Evolutionary conservation across 116 monocot genomes (phyloP), one percentile per base, ranked within the genome.

Genomic region (Trichopus zeylanicus): DNA sequence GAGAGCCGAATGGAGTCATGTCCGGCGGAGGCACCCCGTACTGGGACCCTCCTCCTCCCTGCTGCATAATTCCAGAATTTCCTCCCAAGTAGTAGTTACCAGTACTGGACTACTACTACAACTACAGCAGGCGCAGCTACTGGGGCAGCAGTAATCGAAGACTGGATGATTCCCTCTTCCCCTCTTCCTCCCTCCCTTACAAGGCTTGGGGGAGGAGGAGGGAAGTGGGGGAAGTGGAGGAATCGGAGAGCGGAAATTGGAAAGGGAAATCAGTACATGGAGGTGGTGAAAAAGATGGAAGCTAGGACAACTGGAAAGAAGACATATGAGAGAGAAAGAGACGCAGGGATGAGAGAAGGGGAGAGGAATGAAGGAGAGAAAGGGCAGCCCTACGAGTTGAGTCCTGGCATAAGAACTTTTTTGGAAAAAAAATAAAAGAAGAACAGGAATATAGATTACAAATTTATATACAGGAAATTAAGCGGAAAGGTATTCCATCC

Each of bases 21-120:
- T 78, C 78, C 47, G 67, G 56, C 29, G 76, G 91, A 70, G 75
- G 75, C 21, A 55, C 73, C 53, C 70, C 81, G 55, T 71, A 92
- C 51, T 68, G 86, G 61, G 86, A 62, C 42, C 86, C 86, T 63
- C 71, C 42, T 42, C 42, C 77, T 63, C 71, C 77, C 39, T 79
- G 82, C 74, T 86, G 91, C 90, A 91, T 91, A 63, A 62, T 65
- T 57, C 37, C 8, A 37, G 15, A n/a, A n/a, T n/a, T n/a, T n/a
- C n/a, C n/a, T n/a, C 37, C 15, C 37, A 37, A 37, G 5, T 15
- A 5, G 37, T 15, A 37, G 37, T 42, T 42, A 13, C n/a, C 42
- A 42, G 3, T 42, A 15, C 42, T 42, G n/a, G n/a, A 37, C 37
- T 37, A 37, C 37, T 37, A 37, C 37, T 2, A 37, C 37, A 37